phyloP scores from a whole-genome alignment of 2,329 filamentous ascomycete genomes.

The Aspergillus bombycis region DNA sequence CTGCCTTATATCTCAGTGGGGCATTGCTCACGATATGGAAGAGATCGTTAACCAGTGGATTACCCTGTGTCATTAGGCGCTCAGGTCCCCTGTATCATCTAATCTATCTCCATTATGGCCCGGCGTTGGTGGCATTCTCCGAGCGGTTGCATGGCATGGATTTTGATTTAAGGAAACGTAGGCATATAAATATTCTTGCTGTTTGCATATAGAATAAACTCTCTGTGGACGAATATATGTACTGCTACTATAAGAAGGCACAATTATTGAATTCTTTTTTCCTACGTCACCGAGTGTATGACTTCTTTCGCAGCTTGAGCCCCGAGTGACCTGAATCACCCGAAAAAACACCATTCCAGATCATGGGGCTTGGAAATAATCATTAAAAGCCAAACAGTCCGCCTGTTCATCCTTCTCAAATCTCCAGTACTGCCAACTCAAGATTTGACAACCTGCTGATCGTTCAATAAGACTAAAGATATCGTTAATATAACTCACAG shows the following conservation, averaged over 20 bases:
- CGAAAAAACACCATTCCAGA: neutral
- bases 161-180: neutral
- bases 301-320: neutral
- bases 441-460: too few relatives aligned
- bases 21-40: slow-evolving; percentile 51
- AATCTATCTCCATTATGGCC: neutral
- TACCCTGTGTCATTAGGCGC: slow-evolving; percentile 41
- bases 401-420: neutral
- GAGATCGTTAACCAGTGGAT: slow-evolving; percentile 50
- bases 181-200: neutral
- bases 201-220: neutral
- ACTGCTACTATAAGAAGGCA: neutral
- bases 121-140: neutral
- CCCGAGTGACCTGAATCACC: neutral
- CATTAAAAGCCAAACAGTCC: neutral
- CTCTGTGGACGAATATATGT: neutral
- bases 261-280: neutral
- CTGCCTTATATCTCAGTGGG: slow-evolving; percentile 50
- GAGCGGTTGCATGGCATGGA: neutral
- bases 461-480: neutral
- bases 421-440: neutral
- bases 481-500: neutral
- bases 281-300: neutral
- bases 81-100: neutral
- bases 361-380: neutral